Evolutionary conservation across 331 rosid species (phyloP).

Genomic region (Prunus yedoensis): DNA sequence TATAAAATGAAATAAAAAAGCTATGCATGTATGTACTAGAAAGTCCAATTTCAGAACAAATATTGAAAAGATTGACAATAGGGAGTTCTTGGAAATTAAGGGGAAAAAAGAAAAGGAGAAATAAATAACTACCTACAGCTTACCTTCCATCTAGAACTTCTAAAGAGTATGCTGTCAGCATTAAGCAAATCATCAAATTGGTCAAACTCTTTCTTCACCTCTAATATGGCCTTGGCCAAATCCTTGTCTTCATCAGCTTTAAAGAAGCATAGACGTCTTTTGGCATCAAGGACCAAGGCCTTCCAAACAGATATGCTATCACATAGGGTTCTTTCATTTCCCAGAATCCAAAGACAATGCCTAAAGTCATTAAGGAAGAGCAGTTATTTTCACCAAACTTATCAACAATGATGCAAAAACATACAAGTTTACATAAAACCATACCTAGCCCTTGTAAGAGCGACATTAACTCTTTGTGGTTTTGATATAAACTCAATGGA

Average conservation of each 20-base stretch:
- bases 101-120: too few species aligned
- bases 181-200: slow-evolving; percentile 63
- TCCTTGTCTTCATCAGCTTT: slow-evolving; percentile 58
- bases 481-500: slow-evolving; percentile 46
- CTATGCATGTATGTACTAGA: background rate
- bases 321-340: slow-evolving; percentile 45
- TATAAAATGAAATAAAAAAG: background rate
- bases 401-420: background rate
- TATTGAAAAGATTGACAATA: too few species aligned
- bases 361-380: slow-evolving; percentile 31
- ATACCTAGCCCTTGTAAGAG: slow-evolving; percentile 76
- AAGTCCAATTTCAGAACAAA: background rate
- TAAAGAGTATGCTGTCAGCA: slow-evolving; percentile 53
- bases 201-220: slow-evolving; percentile 54
- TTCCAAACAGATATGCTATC: slow-evolving; percentile 50
- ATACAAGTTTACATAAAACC: background rate
- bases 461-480: slow-evolving; percentile 58
- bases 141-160: slow-evolving; percentile 60
- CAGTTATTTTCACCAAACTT: background rate
- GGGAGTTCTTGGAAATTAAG: background rate
- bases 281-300: slow-evolving; percentile 53
- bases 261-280: slow-evolving; percentile 52
- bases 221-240: slow-evolving; percentile 47
- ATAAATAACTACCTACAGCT: background rate
- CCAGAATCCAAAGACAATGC: slow-evolving; percentile 69